Evolutionary conservation across 495 filamentous ascomycete genomes (phyloP).

Genomic region (Hypoxylon intermedium): DNA sequence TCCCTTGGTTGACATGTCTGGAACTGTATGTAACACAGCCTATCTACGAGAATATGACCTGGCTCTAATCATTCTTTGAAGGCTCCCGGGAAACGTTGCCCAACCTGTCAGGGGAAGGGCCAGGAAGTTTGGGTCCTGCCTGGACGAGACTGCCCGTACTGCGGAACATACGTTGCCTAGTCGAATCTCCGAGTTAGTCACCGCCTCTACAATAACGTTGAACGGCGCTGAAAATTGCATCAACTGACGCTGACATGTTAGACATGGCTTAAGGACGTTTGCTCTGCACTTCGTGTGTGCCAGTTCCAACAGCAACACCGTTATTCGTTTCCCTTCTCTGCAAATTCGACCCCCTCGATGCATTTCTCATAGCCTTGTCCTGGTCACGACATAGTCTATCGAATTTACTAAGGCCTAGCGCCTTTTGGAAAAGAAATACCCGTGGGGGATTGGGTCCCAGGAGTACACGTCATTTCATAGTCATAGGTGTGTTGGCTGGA

Average conservation of each 20-base stretch:
- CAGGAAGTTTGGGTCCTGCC: constrained; percentile 60
- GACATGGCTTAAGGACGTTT: constrained; percentile 6
- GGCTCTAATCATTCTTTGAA: constrained; percentile 16
- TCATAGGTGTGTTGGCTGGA: constrained; percentile 31
- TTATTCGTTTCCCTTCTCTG: constrained; percentile 31
- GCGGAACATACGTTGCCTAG: constrained; percentile 47
- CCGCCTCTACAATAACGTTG: too few relatives aligned
- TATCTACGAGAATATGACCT: constrained; percentile 7
- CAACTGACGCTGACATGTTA: constrained; percentile 15
- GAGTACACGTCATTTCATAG: constrained; percentile 38
- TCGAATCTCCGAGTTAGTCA: constrained; percentile 19
- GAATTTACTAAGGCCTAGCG: constrained; percentile 36
- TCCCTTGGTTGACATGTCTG: constrained; percentile 34
- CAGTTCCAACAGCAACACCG: constrained; percentile 7
- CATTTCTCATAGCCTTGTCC: constrained; percentile 22
- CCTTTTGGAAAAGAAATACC: constrained; percentile 32
- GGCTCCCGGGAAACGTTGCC: constrained; percentile 38
- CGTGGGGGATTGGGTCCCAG: constrained; percentile 14
- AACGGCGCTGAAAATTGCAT: too few relatives aligned
- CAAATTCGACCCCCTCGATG: constrained; percentile 18
- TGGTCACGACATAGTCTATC: constrained; percentile 31
- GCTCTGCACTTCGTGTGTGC: constrained; percentile 1
- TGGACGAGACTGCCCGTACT: constrained; percentile 53
- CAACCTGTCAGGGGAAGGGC: constrained; percentile 51
- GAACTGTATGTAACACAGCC: constrained; percentile 26